A percentile compares a stretch with the other conserved stretches of the same genome.
Evolutionary conservation across 352 stramenopile genomes (phyloP).

Genomic region (Lagenidium giganteum): DNA sequence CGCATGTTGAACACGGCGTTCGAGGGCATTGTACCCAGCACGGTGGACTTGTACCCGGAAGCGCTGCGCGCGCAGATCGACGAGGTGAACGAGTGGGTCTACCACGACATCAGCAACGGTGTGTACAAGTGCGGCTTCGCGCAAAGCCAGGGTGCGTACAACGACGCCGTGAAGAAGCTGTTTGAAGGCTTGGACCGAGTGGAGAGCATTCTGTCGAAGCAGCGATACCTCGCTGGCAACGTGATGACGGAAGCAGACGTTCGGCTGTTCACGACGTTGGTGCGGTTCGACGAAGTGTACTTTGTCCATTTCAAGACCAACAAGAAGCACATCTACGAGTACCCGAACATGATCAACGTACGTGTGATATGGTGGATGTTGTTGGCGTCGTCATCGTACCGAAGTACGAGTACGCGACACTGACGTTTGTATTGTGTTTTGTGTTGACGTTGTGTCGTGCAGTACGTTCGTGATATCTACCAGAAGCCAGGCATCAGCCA

Average conservation of each 20-base stretch:
- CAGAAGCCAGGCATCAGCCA: slow-evolving; percentile 86
- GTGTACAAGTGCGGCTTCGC: slow-evolving; percentile 92
- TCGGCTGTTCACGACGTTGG: slow-evolving; percentile 76
- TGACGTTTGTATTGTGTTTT: neutral
- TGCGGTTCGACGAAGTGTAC: slow-evolving; percentile 84
- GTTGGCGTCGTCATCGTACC: too few species aligned
- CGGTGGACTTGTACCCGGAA: slow-evolving; percentile 74
- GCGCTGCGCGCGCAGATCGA: slow-evolving; percentile 82
- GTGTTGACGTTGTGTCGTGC: slow-evolving; percentile 2
- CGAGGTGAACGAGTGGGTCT: slow-evolving; percentile 90
- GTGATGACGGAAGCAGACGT: slow-evolving; percentile 76
- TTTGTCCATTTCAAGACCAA: slow-evolving; percentile 88
- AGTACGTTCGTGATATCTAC: slow-evolving; percentile 89
- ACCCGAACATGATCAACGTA: slow-evolving; percentile 82
- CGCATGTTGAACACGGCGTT: slow-evolving; percentile 88
- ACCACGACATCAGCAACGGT: slow-evolving; percentile 90
- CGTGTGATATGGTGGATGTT: too few species aligned
- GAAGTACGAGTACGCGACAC: too few species aligned
- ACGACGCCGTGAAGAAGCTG: slow-evolving; percentile 65
- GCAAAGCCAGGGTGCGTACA: slow-evolving; percentile 85
- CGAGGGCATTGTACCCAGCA: slow-evolving; percentile 58
- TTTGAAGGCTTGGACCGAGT: slow-evolving; percentile 69
- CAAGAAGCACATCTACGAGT: slow-evolving; percentile 85
- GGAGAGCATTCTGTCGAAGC: slow-evolving; percentile 57
- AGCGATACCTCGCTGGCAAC: slow-evolving; percentile 61